These are phyloP conservation scores for Glaciozyma antarctica DNA, from an alignment of 768 basidiomycete species.

Conservation along the genomic window DNA sequence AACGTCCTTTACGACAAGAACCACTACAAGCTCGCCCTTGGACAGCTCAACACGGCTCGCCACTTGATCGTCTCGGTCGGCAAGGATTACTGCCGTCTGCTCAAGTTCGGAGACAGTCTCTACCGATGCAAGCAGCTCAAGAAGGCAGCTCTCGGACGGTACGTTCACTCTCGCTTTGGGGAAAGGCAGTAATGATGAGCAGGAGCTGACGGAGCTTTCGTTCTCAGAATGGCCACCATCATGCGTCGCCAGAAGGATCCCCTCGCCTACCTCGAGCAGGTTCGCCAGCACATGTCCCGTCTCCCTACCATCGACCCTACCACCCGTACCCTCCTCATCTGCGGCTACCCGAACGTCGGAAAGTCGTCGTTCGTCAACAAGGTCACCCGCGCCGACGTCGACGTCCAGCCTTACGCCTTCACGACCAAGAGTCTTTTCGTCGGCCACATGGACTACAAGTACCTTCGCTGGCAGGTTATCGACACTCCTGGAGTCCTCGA, in stretches of 20 bases:
- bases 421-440: conserved; percentile 98
- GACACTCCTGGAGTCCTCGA: conserved; percentile 98
- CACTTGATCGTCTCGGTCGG: conserved; percentile 96
- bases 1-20: conserved; percentile 99
- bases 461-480: conserved; percentile 98
- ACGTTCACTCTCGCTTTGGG: conserved; percentile 34
- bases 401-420: conserved; percentile 98
- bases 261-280: conserved; percentile 95
- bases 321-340: conserved; percentile 92
- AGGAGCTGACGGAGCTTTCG: neutral
- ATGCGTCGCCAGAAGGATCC: conserved; percentile 99
- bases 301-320: conserved; percentile 96
- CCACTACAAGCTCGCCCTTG: conserved; percentile 96
- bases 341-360: conserved; percentile 98
- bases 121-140: conserved; percentile 99
- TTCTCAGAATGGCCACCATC: conserved; percentile 86
- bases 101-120: conserved; percentile 95
- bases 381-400: conserved; percentile 96
- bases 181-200: neutral
- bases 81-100: conserved; percentile 89
- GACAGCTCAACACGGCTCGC: conserved; percentile 86
- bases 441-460: conserved; percentile 97
- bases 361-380: conserved; percentile 99
- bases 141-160: conserved; percentile 92
- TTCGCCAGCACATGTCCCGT: conserved; percentile 97